Base-by-base conservation (phyloP, 2,329 filamentous ascomycete genomes). In the Magnaporthales sp. region DNA sequence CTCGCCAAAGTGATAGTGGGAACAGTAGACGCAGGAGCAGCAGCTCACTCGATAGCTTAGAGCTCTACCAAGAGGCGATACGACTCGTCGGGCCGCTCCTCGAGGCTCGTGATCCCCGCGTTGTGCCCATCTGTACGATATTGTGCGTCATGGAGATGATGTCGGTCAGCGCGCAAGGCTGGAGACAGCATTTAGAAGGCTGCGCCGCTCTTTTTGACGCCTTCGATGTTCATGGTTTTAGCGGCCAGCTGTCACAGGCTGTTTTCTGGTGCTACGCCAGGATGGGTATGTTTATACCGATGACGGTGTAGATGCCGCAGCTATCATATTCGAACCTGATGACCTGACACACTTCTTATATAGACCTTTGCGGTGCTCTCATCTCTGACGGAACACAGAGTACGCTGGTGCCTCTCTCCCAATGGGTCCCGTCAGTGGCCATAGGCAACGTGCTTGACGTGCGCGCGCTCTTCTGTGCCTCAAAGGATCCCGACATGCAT, bases 231-330 rank as follows among this genome's bases (percentile, higher is more conserved):
- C 79, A 84, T 61, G 84, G 84, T 0, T 83, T 84, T 63, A 80
- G 78, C 26, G 80, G 81, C 2, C 84, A 83, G 0, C 71, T 86
- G 22, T 73, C 82, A 7, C 83, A 84, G 72, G 83, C 84, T 0
- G 76, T 86, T 0, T 87, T 86, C 68, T 87, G 84, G 84, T 86
- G 83, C 68, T 86, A 84, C 71, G 83, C 82, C 1, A 78, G 84
- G 62, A 87, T 87, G 83, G 80, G 80, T 81, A 67, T 68, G 76
- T 70, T 13, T 32, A 31, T 7, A 56, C 46, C n/a, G 38, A 9
- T n/a, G 0, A 30, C 32, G 51, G 51, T 66, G 29, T 62, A 8
- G 6, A 51, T n/a, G n/a, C 10, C 15, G 6, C 2, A 51, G n/a
- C 6, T 30, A 10, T 11, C 15, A 13, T 27, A 1, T 54, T 67